Percentiles rank a stretch among this genome's conserved stretches.
Evolutionary conservation across 495 filamentous ascomycete genomes (phyloP).

Genomic region (Antarctomyces pellizariae): DNA sequence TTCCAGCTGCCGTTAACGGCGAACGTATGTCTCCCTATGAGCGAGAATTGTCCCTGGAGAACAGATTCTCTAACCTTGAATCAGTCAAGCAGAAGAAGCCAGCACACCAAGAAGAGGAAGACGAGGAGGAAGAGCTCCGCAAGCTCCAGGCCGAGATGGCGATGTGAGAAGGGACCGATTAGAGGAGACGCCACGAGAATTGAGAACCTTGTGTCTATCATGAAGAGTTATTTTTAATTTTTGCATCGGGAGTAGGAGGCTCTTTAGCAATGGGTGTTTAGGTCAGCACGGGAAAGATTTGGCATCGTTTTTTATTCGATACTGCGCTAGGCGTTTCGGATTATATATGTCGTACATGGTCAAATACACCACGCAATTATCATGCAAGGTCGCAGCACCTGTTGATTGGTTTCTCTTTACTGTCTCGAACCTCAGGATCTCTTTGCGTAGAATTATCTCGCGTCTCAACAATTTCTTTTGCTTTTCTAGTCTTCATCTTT

Average conservation of each 20-base stretch:
- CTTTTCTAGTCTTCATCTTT: too few relatives aligned
- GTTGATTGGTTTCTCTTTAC: too few relatives aligned
- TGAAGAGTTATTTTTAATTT: slow-evolving; percentile 3
- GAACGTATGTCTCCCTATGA: slow-evolving; percentile 37
- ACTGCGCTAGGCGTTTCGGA: slow-evolving; percentile 2
- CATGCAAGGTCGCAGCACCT: too few relatives aligned
- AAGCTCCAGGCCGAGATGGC: slow-evolving; percentile 96
- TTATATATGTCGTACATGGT: too few relatives aligned
- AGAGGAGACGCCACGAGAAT: too few relatives aligned
- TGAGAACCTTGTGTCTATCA: too few relatives aligned
- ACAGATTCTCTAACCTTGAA: slow-evolving; percentile 3
- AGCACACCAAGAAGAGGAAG: slow-evolving; percentile 44
- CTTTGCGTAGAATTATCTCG: too few relatives aligned
- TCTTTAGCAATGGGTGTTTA: slow-evolving; percentile 8
- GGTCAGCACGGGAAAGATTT: slow-evolving; percentile 5
- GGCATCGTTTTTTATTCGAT: slow-evolving; percentile 7
- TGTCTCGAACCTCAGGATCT: too few relatives aligned
- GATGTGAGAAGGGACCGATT: slow-evolving; percentile 38
- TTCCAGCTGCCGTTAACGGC: slow-evolving; percentile 48
- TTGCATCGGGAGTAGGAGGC: slow-evolving; percentile 3
- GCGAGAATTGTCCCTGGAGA: slow-evolving; percentile 10
- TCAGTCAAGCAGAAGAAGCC: slow-evolving; percentile 36
- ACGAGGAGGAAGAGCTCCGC: slow-evolving; percentile 86
- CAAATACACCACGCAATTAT: too few relatives aligned
- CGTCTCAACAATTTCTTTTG: too few relatives aligned